Evolutionary conservation across 2,329 filamentous ascomycete species (phyloP).

Genomic region (Fusarium incarnatum): DNA sequence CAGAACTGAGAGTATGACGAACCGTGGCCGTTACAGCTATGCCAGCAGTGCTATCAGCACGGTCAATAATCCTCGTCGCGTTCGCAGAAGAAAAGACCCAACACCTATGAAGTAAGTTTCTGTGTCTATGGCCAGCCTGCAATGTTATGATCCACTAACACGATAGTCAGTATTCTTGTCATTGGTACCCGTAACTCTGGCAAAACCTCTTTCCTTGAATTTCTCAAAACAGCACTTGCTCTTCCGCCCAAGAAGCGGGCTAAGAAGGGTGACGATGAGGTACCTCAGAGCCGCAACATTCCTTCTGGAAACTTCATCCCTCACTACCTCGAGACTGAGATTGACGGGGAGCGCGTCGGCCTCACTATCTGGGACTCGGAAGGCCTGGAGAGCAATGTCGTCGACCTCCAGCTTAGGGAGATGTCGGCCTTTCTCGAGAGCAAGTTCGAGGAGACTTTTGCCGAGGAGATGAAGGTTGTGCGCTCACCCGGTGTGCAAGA

Average conservation of each 20-base stretch:
- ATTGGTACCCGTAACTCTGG: conserved; percentile 88
- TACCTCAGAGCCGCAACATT: conserved; percentile 63
- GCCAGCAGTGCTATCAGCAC: conserved; percentile 91
- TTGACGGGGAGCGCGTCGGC: conserved; percentile 90
- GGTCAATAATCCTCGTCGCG: conserved; percentile 90
- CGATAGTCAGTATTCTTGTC: conserved; percentile 79
- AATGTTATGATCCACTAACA: conserved; percentile 3
- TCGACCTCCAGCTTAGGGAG: conserved; percentile 92
- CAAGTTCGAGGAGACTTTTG: conserved; percentile 98
- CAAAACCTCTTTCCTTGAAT: conserved; percentile 97
- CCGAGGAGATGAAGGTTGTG: conserved; percentile 96
- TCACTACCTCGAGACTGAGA: conserved; percentile 93
- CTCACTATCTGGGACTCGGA: conserved; percentile 97
- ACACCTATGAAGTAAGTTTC: conserved; percentile 94
- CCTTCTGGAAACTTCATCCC: conserved; percentile 81
- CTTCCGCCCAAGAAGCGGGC: conserved; percentile 82
- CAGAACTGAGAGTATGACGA: conserved; percentile 92
- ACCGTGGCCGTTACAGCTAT: conserved; percentile 96
- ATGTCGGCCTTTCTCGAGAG: conserved; percentile 94
- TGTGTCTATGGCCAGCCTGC: background rate
- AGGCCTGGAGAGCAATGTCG: conserved; percentile 92
- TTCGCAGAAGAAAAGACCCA: conserved; percentile 95
- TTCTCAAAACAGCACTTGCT: conserved; percentile 87
- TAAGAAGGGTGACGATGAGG: conserved; percentile 68
- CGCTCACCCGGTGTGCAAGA: conserved; percentile 92